A percentile compares a stretch with the other conserved stretches of the same genome.
Conservation (phyloP, 495 filamentous ascomycete genomes). For the Penicillium ucsense region DNA sequence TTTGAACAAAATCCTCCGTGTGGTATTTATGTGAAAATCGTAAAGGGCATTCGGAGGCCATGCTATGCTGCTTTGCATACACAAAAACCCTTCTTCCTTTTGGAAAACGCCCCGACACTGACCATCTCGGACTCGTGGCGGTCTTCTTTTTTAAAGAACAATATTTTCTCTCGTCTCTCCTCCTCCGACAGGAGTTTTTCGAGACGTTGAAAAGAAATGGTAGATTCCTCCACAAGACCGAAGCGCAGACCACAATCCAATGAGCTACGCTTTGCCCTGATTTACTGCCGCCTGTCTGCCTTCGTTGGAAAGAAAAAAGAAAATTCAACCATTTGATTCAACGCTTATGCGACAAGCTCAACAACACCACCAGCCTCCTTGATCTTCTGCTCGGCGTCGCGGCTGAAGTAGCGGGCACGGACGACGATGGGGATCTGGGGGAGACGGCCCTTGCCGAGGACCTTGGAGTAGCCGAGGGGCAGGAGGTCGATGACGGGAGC, state of each 20-base stretch:
- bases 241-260: constrained; percentile 15
- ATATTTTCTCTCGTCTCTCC: constrained; percentile 17
- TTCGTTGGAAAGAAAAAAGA: constrained; percentile 22
- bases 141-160: constrained; percentile 15
- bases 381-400: constrained; percentile 89
- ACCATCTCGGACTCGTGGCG: constrained; percentile 11
- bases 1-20: constrained; percentile 25
- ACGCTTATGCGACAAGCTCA: constrained; percentile 77
- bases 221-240: constrained; percentile 22
- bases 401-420: constrained; percentile 78
- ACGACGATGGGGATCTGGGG: constrained; percentile 80
- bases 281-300: constrained; percentile 14
- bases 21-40: constrained; percentile 38
- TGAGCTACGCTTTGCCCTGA: constrained; percentile 23
- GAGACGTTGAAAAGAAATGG: constrained; percentile 11
- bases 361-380: constrained; percentile 85
- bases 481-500: constrained; percentile 90
- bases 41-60: constrained; percentile 35
- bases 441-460: constrained; percentile 86
- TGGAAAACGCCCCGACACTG: constrained; percentile 13
- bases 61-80: constrained; percentile 35
- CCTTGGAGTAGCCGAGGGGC: constrained; percentile 83
- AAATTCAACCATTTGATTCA: constrained; percentile 7
- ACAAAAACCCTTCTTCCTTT: constrained; percentile 35
- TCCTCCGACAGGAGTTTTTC: constrained; percentile 9